These are phyloP conservation scores for Erucastrum elatum DNA, from an alignment of 345 rosid species.

Conservation along the genomic window DNA sequence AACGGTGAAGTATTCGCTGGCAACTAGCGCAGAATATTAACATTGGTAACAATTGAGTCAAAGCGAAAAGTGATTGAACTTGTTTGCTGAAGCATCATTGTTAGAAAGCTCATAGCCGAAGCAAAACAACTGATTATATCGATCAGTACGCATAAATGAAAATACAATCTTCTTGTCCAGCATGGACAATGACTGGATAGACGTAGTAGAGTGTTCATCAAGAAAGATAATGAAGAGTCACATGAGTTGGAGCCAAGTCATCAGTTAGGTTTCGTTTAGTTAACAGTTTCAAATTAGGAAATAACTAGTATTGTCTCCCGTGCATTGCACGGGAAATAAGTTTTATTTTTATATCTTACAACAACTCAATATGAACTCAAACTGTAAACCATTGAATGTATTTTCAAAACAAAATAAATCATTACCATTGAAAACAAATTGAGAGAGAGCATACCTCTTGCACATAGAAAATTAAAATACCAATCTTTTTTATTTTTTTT, in stretches of 20 bases:
- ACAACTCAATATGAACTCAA: too few relatives aligned
- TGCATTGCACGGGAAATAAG: too few relatives aligned
- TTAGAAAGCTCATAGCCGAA: conserved; percentile 67
- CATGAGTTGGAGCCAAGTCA: not conserved
- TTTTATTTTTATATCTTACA: too few relatives aligned
- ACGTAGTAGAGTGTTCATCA: not conserved
- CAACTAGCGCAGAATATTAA: too few relatives aligned
- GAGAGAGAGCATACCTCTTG: too few relatives aligned
- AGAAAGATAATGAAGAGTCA: not conserved
- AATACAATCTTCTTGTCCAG: not conserved
- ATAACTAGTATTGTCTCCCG: not conserved
- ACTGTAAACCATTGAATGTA: too few relatives aligned
- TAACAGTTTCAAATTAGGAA: not conserved
- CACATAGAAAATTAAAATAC: too few relatives aligned
- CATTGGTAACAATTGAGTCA: too few relatives aligned
- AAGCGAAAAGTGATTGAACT: conserved; percentile 48
- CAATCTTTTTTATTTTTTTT: not conserved
- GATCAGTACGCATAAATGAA: conserved; percentile 4
- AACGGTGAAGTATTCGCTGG: conserved; percentile 19
- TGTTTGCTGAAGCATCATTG: conserved; percentile 63
- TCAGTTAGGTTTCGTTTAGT: not conserved
- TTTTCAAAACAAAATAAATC: too few relatives aligned
- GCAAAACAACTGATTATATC: conserved; percentile 48
- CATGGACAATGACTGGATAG: not conserved
- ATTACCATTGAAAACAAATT: too few relatives aligned